These are phyloP conservation scores for Populus hybrid DNA, from an alignment of 441 rosid species.

Conservation along the genomic window DNA sequence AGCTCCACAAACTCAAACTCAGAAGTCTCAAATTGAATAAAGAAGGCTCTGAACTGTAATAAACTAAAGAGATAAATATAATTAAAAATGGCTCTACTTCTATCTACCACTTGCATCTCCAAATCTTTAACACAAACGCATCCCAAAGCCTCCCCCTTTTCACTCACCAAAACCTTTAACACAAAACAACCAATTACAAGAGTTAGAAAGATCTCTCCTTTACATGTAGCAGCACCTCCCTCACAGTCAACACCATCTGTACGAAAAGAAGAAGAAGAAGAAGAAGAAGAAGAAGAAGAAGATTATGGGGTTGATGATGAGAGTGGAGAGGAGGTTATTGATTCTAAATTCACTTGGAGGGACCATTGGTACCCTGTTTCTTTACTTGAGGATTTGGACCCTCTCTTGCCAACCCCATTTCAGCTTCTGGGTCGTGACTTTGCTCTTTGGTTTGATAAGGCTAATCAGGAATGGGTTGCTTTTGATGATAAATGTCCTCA, in stretches of 20 bases:
- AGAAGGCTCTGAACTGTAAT: background rate
- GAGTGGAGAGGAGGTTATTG: conserved; percentile 42
- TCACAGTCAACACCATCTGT: conserved; percentile 24
- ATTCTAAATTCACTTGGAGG: conserved; percentile 68
- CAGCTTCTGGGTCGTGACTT: conserved; percentile 88
- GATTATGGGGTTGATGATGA: conserved; percentile 18
- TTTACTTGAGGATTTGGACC: conserved; percentile 78
- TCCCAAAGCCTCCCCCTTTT: conserved; percentile 5
- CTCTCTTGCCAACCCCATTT: conserved; percentile 56
- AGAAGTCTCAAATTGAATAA: no score
- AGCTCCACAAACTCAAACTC: no score
- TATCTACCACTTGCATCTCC: conserved; percentile 21
- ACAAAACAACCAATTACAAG: conserved; percentile 2
- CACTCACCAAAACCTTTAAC: conserved; percentile 12
- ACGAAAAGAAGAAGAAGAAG: conserved; percentile 30
- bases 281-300: conserved; percentile 21
- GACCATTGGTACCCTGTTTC: conserved; percentile 97
- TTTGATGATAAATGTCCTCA: conserved; percentile 90
- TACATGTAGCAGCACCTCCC: conserved; percentile 54
- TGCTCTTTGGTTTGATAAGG: conserved; percentile 74
- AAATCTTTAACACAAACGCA: conserved; percentile 10
- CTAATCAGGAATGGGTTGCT: conserved; percentile 63
- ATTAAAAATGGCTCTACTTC: conserved; percentile 29
- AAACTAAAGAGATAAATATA: background rate
- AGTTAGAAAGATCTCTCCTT: conserved; percentile 24